A percentile compares a stretch with the other conserved stretches of the same genome.
phyloP scores from a whole-genome alignment of 1,284 basidiomycete genomes.

The Fomitopsis betulina region DNA sequence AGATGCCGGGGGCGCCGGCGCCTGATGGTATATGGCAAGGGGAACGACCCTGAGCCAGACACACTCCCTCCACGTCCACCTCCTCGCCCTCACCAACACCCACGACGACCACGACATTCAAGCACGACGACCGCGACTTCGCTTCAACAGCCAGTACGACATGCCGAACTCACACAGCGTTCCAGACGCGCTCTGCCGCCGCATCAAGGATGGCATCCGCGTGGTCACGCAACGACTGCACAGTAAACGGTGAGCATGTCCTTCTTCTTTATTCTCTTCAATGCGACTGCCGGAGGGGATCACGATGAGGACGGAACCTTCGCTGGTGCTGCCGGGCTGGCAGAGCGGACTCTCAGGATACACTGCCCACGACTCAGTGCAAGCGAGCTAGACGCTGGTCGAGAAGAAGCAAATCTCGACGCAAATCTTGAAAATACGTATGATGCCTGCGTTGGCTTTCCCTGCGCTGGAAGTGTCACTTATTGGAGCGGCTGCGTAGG shows the following conservation, averaged over 20 bases:
- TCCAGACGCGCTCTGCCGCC: neutral
- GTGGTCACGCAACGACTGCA: neutral
- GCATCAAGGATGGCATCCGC: constrained; percentile 1
- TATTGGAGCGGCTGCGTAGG: neutral
- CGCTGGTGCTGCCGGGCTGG: neutral
- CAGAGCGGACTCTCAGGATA: neutral
- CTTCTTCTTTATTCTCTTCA: neutral
- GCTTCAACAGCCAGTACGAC: neutral
- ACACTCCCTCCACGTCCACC: neutral
- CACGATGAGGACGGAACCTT: neutral
- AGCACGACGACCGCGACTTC: neutral
- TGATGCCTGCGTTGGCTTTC: neutral
- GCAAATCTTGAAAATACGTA: neutral
- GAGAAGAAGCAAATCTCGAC: constrained; percentile 1
- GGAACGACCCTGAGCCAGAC: neutral
- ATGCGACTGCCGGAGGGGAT: neutral
- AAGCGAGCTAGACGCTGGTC: neutral
- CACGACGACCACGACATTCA: neutral
- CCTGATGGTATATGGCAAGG: neutral
- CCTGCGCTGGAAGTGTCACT: neutral
- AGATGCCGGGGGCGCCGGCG: neutral
- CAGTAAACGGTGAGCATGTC: neutral
- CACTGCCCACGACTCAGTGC: neutral
- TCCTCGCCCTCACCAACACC: neutral
- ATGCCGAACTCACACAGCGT: neutral